phyloP scores from a whole-genome alignment of 257 asterid genomes.

The Salvia splendens region DNA sequence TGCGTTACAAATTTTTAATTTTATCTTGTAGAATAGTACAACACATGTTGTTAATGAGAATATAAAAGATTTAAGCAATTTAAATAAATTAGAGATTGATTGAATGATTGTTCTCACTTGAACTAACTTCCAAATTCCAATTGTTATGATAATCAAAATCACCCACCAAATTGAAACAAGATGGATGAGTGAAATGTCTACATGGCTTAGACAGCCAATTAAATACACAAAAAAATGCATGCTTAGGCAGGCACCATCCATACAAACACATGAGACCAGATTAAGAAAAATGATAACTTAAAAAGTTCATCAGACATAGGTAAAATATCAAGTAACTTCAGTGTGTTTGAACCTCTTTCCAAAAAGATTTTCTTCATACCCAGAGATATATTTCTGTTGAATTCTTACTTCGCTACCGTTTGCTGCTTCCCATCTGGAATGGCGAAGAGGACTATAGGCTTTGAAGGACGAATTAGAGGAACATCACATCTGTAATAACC shows the following conservation, averaged over 20 bases:
- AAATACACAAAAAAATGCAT: neutral
- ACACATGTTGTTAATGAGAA: too few relatives aligned
- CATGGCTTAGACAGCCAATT: too few relatives aligned
- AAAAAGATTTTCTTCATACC: slow-evolving; percentile 11
- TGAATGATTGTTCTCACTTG: too few relatives aligned
- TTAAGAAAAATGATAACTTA: neutral
- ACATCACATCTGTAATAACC: slow-evolving; percentile 90
- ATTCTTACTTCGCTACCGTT: slow-evolving; percentile 53
- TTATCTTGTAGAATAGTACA: too few relatives aligned
- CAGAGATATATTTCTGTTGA: neutral
- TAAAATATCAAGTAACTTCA: neutral
- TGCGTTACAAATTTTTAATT: too few relatives aligned
- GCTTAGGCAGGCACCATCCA: neutral
- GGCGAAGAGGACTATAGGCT: slow-evolving; percentile 70
- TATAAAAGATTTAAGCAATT: too few relatives aligned
- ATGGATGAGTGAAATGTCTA: too few relatives aligned
- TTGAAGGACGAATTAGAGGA: slow-evolving; percentile 63
- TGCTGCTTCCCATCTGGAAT: slow-evolving; percentile 94
- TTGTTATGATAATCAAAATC: too few relatives aligned
- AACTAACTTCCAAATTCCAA: too few relatives aligned
- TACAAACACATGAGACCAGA: neutral
- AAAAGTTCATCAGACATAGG: slow-evolving; percentile 2
- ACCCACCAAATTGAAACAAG: too few relatives aligned
- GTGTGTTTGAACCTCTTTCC: neutral
- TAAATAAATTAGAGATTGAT: too few relatives aligned